These are phyloP conservation scores for Fulvia fulva DNA, from an alignment of 2,329 filamentous ascomycete species.

Conservation along the genomic window DNA sequence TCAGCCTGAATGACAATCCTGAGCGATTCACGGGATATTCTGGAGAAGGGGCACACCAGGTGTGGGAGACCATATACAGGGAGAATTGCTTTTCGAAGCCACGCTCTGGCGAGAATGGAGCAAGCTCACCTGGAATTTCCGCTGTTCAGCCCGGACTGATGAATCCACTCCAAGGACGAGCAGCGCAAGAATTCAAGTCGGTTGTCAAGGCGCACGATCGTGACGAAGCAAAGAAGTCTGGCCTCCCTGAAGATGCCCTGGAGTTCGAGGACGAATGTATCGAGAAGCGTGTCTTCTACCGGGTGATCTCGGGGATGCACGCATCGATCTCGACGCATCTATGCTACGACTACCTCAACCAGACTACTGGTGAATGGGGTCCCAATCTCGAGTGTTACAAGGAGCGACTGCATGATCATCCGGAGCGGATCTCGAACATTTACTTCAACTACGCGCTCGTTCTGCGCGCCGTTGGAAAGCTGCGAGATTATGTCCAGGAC, in stretches of 20 bases:
- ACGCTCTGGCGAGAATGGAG: slow-evolving; percentile 24
- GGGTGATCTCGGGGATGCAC: slow-evolving; percentile 95
- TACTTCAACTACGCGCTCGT: slow-evolving; percentile 99
- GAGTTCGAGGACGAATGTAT: slow-evolving; percentile 88
- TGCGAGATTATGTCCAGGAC: slow-evolving; percentile 72
- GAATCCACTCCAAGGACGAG: slow-evolving; percentile 46
- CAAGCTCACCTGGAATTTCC: slow-evolving; percentile 21
- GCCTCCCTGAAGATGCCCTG: slow-evolving; percentile 55
- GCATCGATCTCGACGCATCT: slow-evolving; percentile 94
- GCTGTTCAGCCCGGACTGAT: slow-evolving; percentile 33
- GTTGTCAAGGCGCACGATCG: slow-evolving; percentile 60
- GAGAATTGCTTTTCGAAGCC: slow-evolving; percentile 83
- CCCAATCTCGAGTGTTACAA: slow-evolving; percentile 89
- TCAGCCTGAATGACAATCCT: slow-evolving; percentile 87
- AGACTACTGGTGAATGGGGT: slow-evolving; percentile 88
- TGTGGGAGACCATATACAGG: slow-evolving; percentile 95
- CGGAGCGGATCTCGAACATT: slow-evolving; percentile 91
- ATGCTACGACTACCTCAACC: slow-evolving; percentile 94
- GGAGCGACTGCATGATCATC: slow-evolving; percentile 73
- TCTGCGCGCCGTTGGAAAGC: slow-evolving; percentile 83
- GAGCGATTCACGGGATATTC: slow-evolving; percentile 94
- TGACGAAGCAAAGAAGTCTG: slow-evolving; percentile 50
- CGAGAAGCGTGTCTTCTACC: slow-evolving; percentile 98
- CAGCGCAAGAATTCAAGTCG: slow-evolving; percentile 58
- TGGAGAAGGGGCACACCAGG: slow-evolving; percentile 77